Percentiles rank a stretch among this genome's conserved stretches.
phyloP scores from a whole-genome alignment of 1,139 yeast species.

The Hyphopichia fennica region DNA sequence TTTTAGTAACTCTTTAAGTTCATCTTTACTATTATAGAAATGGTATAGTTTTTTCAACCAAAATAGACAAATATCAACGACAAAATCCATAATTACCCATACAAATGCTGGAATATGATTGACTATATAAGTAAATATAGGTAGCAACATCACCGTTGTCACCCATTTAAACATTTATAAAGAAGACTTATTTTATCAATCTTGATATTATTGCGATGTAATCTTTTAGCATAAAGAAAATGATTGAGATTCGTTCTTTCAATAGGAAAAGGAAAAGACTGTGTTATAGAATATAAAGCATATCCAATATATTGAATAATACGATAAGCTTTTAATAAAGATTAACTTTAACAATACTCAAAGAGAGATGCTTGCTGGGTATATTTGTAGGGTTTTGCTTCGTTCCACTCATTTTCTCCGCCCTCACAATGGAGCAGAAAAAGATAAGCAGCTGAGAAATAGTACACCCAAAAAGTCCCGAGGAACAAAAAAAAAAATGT shows the following conservation, averaged over 20 bases:
- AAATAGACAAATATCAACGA: constrained; percentile 58
- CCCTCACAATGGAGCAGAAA: not conserved
- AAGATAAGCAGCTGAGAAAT: not conserved
- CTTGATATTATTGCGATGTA: too few relatives aligned
- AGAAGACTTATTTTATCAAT: too few relatives aligned
- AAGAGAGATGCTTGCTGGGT: too few relatives aligned
- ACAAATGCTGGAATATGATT: constrained; percentile 60
- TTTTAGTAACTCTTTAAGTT: constrained; percentile 39
- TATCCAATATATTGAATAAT: too few relatives aligned
- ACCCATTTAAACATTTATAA: not conserved
- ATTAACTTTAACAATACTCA: too few relatives aligned
- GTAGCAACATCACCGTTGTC: constrained; percentile 13
- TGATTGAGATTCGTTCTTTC: too few relatives aligned
- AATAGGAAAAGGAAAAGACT: too few relatives aligned
- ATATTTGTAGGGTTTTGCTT: too few relatives aligned
- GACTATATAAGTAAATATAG: constrained; percentile 23
- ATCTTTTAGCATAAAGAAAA: too few relatives aligned
- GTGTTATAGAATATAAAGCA: too few relatives aligned
- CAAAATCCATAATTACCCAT: constrained; percentile 62
- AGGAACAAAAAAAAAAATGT: not conserved
- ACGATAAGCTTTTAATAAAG: too few relatives aligned
- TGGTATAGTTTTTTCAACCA: constrained; percentile 51
- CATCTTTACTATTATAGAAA: constrained; percentile 40
- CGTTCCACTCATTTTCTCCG: too few relatives aligned
- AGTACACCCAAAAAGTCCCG: not conserved